Conservation (phyloP, 441 rosid genomes). For the Gossypium davidsonii region DNA sequence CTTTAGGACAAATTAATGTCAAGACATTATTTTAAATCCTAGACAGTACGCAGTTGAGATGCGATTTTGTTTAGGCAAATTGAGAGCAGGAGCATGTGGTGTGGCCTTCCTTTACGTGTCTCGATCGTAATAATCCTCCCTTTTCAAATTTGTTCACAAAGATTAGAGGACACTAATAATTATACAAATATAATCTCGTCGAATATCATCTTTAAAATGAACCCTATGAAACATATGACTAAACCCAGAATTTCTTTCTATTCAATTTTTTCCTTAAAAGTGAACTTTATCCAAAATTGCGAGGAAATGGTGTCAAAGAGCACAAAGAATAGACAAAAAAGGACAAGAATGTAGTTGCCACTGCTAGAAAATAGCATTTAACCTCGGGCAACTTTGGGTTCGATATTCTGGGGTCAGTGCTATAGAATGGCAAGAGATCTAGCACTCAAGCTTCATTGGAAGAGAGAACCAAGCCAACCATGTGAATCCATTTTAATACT, state of each 20-base stretch:
- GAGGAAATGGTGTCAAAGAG: not conserved
- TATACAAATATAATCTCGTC: not conserved
- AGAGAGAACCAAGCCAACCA: not conserved
- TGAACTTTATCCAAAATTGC: not conserved
- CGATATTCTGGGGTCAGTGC: constrained; percentile 1
- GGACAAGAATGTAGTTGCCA: not conserved
- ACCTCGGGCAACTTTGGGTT: not conserved
- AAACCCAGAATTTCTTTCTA: not conserved
- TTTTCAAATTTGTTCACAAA: not conserved
- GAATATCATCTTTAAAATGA: not conserved
- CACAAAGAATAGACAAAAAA: not conserved
- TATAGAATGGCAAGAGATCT: not conserved
- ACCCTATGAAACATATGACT: not conserved
- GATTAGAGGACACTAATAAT: not conserved
- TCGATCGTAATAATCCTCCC: not conserved
- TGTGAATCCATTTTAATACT: not conserved
- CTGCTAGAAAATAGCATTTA: not conserved
- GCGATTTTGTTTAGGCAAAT: too few relatives aligned
- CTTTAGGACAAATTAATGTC: not conserved
- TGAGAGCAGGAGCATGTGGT: not conserved
- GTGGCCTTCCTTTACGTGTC: not conserved
- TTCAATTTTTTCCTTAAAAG: not conserved
- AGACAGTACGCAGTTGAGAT: not conserved
- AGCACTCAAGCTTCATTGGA: not conserved
- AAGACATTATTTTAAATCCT: not conserved